phyloP scores from a whole-genome alignment of 179 eudicot species.

The Nepenthes alata region DNA sequence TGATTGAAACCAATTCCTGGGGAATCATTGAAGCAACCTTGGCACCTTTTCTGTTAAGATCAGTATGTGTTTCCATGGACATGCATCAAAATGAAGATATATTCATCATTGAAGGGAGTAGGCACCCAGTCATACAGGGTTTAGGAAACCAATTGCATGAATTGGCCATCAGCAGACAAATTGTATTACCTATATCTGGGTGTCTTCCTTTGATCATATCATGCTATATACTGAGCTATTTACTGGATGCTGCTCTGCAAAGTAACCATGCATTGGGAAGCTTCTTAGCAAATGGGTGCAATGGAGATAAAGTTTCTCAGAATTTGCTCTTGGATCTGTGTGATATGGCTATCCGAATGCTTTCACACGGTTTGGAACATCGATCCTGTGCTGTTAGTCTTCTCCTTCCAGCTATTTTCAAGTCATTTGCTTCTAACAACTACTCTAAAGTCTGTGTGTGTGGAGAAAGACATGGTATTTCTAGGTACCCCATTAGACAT shows the following conservation, averaged over 20 bases:
- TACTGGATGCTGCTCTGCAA: slow-evolving; percentile 44
- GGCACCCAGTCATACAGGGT: slow-evolving; percentile 14
- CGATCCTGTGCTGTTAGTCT: slow-evolving; percentile 53
- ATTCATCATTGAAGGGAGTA: slow-evolving; percentile 38
- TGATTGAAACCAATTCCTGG: slow-evolving; percentile 56
- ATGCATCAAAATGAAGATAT: slow-evolving; percentile 38
- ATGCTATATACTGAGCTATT: slow-evolving; percentile 51
- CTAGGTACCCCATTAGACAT: slow-evolving; percentile 37
- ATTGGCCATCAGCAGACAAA: slow-evolving; percentile 7
- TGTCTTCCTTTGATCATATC: slow-evolving; percentile 40
- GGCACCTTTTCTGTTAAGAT: slow-evolving; percentile 54
- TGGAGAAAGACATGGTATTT: slow-evolving; percentile 35
- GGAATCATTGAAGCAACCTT: slow-evolving; percentile 44
- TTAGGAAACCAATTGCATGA: slow-evolving; percentile 13
- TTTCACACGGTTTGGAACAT: slow-evolving; percentile 59
- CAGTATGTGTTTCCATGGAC: slow-evolving; percentile 54
- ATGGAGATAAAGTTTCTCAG: slow-evolving; percentile 30
- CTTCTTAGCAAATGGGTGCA: slow-evolving; percentile 13
- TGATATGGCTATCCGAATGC: slow-evolving; percentile 54
- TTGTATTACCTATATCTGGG: slow-evolving; percentile 12
- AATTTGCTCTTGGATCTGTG: slow-evolving; percentile 65
- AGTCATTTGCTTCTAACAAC: slow-evolving; percentile 30
- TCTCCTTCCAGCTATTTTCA: slow-evolving; percentile 60
- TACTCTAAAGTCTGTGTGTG: slow-evolving; percentile 35
- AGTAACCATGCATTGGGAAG: slow-evolving; percentile 19